Percentiles rank a stretch among this genome's conserved stretches.
phyloP scores from a whole-genome alignment of 2,329 filamentous ascomycete genomes.

The Scedosporium minutisporum region DNA sequence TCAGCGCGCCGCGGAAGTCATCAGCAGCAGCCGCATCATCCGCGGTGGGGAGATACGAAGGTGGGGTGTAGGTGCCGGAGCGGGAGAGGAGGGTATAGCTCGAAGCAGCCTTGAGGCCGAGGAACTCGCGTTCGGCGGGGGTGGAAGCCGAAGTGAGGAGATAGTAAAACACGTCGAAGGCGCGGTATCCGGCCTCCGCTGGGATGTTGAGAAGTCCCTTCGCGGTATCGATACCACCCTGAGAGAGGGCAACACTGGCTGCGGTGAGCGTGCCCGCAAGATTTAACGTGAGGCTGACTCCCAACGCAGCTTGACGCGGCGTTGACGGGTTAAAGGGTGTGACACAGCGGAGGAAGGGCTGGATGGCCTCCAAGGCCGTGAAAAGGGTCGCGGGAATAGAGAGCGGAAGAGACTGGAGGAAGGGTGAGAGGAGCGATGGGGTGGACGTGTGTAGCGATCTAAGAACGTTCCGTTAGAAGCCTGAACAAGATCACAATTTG shows the following conservation, averaged over 20 bases:
- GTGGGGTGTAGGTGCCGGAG: conserved; percentile 78
- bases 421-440: conserved; percentile 73
- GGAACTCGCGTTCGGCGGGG: conserved; percentile 76
- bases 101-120: conserved; percentile 68
- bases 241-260: conserved; percentile 68
- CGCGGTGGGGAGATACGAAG: conserved; percentile 80
- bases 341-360: conserved; percentile 78
- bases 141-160: conserved; percentile 86
- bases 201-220: conserved; percentile 76
- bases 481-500: no score
- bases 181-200: conserved; percentile 69
- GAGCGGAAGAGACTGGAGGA: conserved; percentile 72
- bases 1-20: conserved; percentile 79
- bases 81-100: conserved; percentile 70
- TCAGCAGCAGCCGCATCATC: conserved; percentile 90
- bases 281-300: conserved; percentile 72
- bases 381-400: conserved; percentile 66
- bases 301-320: conserved; percentile 69
- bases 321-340: conserved; percentile 84
- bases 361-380: conserved; percentile 69
- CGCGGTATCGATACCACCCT: conserved; percentile 76
- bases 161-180: conserved; percentile 98
- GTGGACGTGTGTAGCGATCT: conserved; percentile 84
- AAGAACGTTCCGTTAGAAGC: conserved; percentile 10
- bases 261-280: conserved; percentile 70